Conservation (phyloP, 257 asterid species). For the Ophiorrhiza pumila region DNA sequence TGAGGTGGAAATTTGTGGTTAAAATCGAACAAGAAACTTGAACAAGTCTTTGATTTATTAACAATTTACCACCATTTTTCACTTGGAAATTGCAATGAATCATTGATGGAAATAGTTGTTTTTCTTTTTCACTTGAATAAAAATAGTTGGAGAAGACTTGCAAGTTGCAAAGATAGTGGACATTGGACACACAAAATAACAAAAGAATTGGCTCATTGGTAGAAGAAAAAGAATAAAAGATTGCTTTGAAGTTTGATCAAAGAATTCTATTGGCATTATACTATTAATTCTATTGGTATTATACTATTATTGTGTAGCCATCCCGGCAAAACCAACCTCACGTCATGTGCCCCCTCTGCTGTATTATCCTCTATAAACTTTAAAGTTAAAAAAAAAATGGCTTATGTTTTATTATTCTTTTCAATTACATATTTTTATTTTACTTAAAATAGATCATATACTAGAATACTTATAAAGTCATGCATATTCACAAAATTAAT, state of each 20-base stretch:
- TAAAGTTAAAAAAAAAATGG: too few species aligned
- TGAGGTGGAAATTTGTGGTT: neutral
- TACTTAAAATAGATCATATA: neutral
- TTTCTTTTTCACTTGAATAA: neutral
- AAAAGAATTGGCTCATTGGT: neutral
- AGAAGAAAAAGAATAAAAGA: too few species aligned
- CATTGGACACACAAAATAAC: neutral
- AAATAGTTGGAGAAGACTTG: neutral
- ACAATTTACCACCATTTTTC: too few species aligned
- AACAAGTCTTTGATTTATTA: neutral
- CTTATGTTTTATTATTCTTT: neutral
- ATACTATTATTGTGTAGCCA: too few species aligned
- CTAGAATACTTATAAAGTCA: too few species aligned
- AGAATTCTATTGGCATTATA: neutral
- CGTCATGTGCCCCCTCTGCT: slow-evolving; percentile 11
- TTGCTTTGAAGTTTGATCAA: neutral
- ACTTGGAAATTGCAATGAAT: neutral
- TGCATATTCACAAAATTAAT: neutral
- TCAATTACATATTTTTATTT: neutral
- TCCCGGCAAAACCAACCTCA: slow-evolving; percentile 8
- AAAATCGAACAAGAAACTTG: neutral
- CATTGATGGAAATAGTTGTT: neutral
- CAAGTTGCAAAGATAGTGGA: neutral
- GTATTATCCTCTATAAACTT: too few species aligned
- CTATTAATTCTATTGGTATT: too few species aligned